phyloP scores from a whole-genome alignment of 2,329 filamentous ascomycete genomes.

The Falciphora oryzae region DNA sequence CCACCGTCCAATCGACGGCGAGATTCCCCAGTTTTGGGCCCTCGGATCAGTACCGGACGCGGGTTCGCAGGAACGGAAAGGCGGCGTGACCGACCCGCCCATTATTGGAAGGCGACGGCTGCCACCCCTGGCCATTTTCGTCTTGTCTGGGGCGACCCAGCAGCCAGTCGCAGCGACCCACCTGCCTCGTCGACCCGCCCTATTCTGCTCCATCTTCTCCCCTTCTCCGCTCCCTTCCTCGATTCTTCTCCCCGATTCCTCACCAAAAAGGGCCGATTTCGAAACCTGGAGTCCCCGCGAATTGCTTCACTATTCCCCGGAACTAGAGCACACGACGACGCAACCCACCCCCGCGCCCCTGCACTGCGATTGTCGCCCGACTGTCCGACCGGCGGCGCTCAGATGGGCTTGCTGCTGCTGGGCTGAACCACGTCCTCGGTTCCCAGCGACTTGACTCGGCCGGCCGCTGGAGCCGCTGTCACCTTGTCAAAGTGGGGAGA shows the following conservation, averaged over 20 bases:
- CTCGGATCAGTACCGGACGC: neutral
- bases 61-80: neutral
- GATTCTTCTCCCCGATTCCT: constrained; percentile 5
- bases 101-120: neutral
- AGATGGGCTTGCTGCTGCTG: neutral
- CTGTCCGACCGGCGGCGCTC: too few species aligned
- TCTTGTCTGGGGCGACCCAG: neutral
- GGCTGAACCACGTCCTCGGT: neutral
- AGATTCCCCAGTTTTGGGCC: neutral
- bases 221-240: neutral
- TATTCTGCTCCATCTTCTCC: neutral
- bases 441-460: neutral
- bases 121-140: neutral
- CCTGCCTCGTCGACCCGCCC: neutral
- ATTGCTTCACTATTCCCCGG: constrained; percentile 10
- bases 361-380: neutral
- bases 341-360: neutral
- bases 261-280: constrained; percentile 21
- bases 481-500: neutral
- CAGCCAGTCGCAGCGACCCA: neutral
- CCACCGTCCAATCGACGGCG: neutral
- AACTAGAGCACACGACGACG: neutral
- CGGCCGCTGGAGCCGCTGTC: neutral
- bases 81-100: neutral
- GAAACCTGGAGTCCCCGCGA: constrained; percentile 24